phyloP scores from a whole-genome alignment of 2,329 filamentous ascomycete genomes.

The Parascedosporium putredinis region DNA sequence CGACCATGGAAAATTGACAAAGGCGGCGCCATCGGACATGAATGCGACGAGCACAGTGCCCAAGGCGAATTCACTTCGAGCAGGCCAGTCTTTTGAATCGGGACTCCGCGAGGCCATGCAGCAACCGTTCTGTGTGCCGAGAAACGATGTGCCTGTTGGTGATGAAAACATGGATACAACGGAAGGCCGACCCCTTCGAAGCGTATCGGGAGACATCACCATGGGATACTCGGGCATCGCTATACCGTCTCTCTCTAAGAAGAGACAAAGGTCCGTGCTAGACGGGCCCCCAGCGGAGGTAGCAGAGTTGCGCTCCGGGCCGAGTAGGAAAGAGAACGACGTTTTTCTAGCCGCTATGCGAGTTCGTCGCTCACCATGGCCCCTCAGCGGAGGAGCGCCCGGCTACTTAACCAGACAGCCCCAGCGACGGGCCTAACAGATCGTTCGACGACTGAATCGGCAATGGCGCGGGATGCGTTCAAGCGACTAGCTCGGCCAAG shows the following conservation, averaged over 20 bases:
- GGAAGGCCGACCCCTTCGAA: constrained; percentile 1
- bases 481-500: constrained; percentile 6
- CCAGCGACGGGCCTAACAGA: constrained; percentile 3
- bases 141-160: constrained; percentile 5
- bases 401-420: constrained; percentile 9
- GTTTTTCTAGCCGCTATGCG: constrained; percentile 7
- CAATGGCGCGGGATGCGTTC: constrained; percentile 1
- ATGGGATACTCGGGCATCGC: constrained; percentile 6
- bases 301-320: background rate
- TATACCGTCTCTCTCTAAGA: constrained; percentile 2
- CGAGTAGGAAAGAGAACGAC: constrained; percentile 9
- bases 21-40: constrained; percentile 6
- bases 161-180: constrained; percentile 7
- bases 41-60: background rate
- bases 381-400: constrained; percentile 13
- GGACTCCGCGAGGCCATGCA: constrained; percentile 5
- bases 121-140: constrained; percentile 5
- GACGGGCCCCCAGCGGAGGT: constrained; percentile 3
- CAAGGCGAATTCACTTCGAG: constrained; percentile 5
- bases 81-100: constrained; percentile 2
- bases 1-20: constrained; percentile 4
- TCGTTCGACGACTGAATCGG: constrained; percentile 4
- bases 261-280: constrained; percentile 7
- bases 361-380: constrained; percentile 8
- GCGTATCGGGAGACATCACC: constrained; percentile 3